A percentile compares a stretch with the other conserved stretches of the same genome.
phyloP scores from a whole-genome alignment of 2,329 filamentous ascomycete genomes.

The Fusarium udum region DNA sequence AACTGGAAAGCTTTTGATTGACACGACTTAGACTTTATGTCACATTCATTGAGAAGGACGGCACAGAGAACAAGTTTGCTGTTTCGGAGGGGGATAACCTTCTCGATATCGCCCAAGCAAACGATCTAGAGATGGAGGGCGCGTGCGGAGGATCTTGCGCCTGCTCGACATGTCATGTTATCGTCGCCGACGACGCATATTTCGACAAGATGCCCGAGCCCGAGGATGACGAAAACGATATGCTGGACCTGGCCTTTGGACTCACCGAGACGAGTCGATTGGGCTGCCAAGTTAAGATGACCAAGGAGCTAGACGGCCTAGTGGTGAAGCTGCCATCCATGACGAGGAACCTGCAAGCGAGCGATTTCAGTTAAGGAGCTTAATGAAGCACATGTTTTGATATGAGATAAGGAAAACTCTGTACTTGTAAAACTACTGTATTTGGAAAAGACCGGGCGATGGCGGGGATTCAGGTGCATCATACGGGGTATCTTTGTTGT shows the following conservation, averaged over 20 bases:
- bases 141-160: slow-evolving; percentile 95
- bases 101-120: slow-evolving; percentile 90
- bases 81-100: slow-evolving; percentile 91
- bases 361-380: slow-evolving; percentile 73
- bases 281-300: slow-evolving; percentile 93
- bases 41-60: slow-evolving; percentile 94
- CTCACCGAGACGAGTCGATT: slow-evolving; percentile 85
- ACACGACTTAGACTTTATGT: slow-evolving; percentile 73
- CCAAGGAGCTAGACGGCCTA: slow-evolving; percentile 86
- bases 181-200: slow-evolving; percentile 76
- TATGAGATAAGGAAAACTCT: slow-evolving; percentile 23
- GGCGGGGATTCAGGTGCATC: slow-evolving; percentile 41
- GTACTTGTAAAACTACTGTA: slow-evolving; percentile 44
- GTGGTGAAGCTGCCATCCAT: slow-evolving; percentile 87
- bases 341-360: slow-evolving; percentile 95
- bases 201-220: slow-evolving; percentile 83
- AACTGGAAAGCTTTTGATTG: not conserved
- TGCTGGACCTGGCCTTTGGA: slow-evolving; percentile 90
- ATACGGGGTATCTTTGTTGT: slow-evolving; percentile 46
- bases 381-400: slow-evolving; percentile 30
- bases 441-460: slow-evolving; percentile 35
- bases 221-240: slow-evolving; percentile 85
- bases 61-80: slow-evolving; percentile 76
- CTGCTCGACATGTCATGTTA: slow-evolving; percentile 92
- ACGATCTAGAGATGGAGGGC: slow-evolving; percentile 98